Evolutionary conservation across 345 rosid genomes (phyloP), one percentile per base, ranked within the genome.

Genomic region (Bruguiera parviflora): DNA sequence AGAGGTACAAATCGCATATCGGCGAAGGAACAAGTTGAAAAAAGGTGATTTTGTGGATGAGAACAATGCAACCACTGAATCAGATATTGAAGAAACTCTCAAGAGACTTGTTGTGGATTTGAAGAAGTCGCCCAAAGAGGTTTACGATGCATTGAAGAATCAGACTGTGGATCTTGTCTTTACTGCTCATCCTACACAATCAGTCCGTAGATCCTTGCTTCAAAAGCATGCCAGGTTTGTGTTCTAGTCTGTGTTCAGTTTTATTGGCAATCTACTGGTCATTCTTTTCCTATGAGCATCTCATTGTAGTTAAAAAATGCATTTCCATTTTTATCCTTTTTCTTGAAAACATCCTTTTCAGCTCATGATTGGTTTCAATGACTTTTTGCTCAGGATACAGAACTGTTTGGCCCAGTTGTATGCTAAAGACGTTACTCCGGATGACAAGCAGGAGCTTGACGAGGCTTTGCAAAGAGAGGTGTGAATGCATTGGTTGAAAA

Each of bases 101-200:
- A 95, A 87, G 87, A 90, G 96, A 65, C 99, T 95, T 19, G 97
- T 92, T 31, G 61, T 72, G 46, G 83, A 90, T 58, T 70, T 95
- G 64, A 91, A 93, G 63, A 95, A 92, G 82, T 84, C 96, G 71
- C 99, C 99, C 21, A 84, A 86, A 68, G 96, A 90, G 78, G 87
- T 95, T 72, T 92, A 92, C 49, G 97, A 87, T 75, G 99, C 99
- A 32, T 65, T 95, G 56, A 95, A 92, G 86, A 92, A 92, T 77
- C 99, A 95, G 79, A 95, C 97, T 24, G 99, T 95, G 55, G 99
- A 92, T 84, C 83, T 95, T 53, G 99, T 95, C 71, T 82, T 95
- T 25, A 95, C 99, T 74, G 99, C 99, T 74, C 99, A 95, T 74
- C 99, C 99, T 76, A 95, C 99, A 21, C 99, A 95, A 73, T 89